A percentile compares a stretch with the other conserved stretches of the same genome.
Conservation (phyloP, 176 grass and related monocot species). For the Calamus simplicifolius region DNA sequence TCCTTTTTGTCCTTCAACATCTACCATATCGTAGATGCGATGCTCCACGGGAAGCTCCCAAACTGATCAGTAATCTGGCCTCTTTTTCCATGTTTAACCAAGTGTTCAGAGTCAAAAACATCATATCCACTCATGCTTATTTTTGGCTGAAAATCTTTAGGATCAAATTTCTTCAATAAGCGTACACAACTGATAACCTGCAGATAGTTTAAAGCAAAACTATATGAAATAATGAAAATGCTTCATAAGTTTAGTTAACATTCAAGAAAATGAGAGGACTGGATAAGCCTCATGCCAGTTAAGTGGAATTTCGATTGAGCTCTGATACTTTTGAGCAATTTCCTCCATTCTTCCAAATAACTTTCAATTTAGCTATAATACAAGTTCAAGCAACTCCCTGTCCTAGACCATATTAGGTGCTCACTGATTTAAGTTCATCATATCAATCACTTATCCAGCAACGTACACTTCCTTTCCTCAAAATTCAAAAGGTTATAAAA, state of each 20-base stretch:
- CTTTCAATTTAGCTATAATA: too few species aligned
- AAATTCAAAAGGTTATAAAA: too few species aligned
- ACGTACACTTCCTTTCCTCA: too few species aligned
- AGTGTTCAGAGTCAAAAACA: slow-evolving; percentile 14
- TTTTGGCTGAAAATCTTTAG: slow-evolving; percentile 74
- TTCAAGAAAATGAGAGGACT: too few species aligned
- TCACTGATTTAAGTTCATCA: too few species aligned
- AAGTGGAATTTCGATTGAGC: too few species aligned
- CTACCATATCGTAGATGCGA: slow-evolving; percentile 93
- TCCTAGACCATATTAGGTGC: too few species aligned
- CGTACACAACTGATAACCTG: slow-evolving; percentile 77
- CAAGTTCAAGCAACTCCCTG: too few species aligned
- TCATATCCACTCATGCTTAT: slow-evolving; percentile 29
- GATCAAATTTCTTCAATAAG: slow-evolving; percentile 70
- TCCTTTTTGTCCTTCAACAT: slow-evolving; percentile 71
- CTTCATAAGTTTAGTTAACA: not conserved
- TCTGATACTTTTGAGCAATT: too few species aligned
- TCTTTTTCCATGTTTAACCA: slow-evolving; percentile 48
- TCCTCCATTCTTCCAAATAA: too few species aligned
- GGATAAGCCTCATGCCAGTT: too few species aligned
- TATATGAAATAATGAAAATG: not conserved
- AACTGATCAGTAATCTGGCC: slow-evolving; percentile 71
- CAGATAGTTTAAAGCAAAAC: slow-evolving; percentile 10
- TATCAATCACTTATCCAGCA: too few species aligned
- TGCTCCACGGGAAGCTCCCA: slow-evolving; percentile 75